These are phyloP conservation scores for Cyclanthera cordifolia DNA, from an alignment of 306 rosid genomes.

Conservation along the genomic window DNA sequence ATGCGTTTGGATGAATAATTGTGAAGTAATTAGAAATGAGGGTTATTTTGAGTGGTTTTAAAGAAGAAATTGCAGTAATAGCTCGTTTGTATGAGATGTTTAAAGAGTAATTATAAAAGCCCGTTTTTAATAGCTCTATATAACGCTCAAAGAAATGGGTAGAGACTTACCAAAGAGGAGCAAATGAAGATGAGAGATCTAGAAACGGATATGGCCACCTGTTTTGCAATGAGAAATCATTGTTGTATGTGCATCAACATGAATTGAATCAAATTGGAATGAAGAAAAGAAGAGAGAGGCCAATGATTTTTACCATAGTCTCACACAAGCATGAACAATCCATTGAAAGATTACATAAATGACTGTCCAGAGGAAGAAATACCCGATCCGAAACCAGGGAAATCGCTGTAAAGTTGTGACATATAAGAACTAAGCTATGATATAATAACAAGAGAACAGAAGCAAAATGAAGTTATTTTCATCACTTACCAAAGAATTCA, in stretches of 20 bases:
- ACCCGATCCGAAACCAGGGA: constrained; percentile 94
- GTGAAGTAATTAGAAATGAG: no score
- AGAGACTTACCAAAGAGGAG: constrained; percentile 64
- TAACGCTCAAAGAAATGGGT: no score
- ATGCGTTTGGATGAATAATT: no score
- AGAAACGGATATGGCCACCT: constrained; percentile 99
- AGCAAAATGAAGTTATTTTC: not conserved
- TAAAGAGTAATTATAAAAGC: no score
- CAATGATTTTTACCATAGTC: constrained; percentile 46
- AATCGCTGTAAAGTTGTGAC: constrained; percentile 34
- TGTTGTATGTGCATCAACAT: constrained; percentile 5
- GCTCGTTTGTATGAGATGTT: no score
- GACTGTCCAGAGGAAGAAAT: constrained; percentile 81
- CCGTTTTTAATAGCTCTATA: no score
- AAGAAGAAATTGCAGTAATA: no score
- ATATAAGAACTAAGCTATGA: not conserved
- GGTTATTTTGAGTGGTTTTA: no score
- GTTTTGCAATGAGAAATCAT: constrained; percentile 18
- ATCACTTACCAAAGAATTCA: constrained; percentile 60
- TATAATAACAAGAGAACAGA: not conserved
- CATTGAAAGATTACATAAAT: constrained; percentile 71
- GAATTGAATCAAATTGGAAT: not conserved
- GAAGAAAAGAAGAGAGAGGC: constrained; percentile 2
- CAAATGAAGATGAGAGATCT: constrained; percentile 65
- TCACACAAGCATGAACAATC: constrained; percentile 66